These are phyloP conservation scores for Colletotrichum sansevieriae DNA, from an alignment of 2,329 filamentous ascomycete genomes.

Conservation along the genomic window DNA sequence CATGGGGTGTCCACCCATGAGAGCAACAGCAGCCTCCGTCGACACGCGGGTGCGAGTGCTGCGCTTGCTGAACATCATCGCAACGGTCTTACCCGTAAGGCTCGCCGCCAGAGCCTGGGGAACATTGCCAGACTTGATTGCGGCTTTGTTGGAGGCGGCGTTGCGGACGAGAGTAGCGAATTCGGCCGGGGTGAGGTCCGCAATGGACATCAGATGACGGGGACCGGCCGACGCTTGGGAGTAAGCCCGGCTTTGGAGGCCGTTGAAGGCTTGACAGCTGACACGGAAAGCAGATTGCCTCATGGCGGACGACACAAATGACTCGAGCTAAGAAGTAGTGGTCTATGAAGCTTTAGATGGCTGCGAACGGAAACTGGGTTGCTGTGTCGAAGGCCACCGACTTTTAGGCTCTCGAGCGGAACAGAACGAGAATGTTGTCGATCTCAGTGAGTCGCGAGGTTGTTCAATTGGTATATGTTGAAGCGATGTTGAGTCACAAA, in stretches of 20 bases:
- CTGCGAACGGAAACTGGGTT: background rate
- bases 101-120: constrained; percentile 70
- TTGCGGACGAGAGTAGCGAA: constrained; percentile 86
- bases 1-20: constrained; percentile 94
- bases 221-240: constrained; percentile 60
- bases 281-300: constrained; percentile 51
- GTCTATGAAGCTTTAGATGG: constrained; percentile 18
- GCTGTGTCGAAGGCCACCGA: constrained; percentile 8
- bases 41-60: constrained; percentile 94
- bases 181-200: constrained; percentile 84
- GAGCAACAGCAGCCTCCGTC: constrained; percentile 89
- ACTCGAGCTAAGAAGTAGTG: background rate
- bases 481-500: constrained; percentile 35
- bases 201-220: constrained; percentile 92
- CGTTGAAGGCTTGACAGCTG: constrained; percentile 50
- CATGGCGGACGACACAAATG: constrained; percentile 46
- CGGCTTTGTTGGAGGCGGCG: constrained; percentile 81
- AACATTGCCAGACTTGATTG: constrained; percentile 77
- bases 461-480: constrained; percentile 17
- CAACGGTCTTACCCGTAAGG: constrained; percentile 83
- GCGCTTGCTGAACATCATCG: constrained; percentile 97
- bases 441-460: constrained; percentile 16
- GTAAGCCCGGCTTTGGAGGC: constrained; percentile 59
- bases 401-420: background rate
- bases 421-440: background rate